A percentile compares a stretch with the other conserved stretches of the same genome.
Conservation (phyloP, 164 flowering plant species). For the Umbellularia californica region DNA sequence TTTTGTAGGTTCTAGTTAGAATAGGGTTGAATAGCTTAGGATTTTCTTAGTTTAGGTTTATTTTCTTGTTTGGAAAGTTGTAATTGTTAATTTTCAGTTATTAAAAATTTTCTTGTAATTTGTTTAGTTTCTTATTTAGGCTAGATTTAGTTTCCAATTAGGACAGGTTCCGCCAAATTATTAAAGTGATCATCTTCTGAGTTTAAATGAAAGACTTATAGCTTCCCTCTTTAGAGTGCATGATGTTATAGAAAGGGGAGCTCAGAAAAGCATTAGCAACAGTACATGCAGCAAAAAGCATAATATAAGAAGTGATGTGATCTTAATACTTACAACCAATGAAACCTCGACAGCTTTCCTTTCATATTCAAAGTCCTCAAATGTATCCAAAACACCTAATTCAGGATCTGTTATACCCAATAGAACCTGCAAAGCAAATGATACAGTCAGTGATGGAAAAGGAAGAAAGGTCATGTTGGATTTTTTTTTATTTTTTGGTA, state of each 20-base stretch:
- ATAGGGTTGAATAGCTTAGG: too few species aligned
- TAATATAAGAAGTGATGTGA: conserved; percentile 1
- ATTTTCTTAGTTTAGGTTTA: too few species aligned
- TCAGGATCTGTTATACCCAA: conserved; percentile 62
- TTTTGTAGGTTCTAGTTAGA: too few species aligned
- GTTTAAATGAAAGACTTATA: neutral
- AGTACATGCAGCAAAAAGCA: neutral
- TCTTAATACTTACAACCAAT: conserved; percentile 37
- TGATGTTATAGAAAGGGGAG: neutral
- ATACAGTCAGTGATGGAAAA: neutral
- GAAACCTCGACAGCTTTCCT: conserved; percentile 51
- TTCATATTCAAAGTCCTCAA: conserved; percentile 85
- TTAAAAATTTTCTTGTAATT: too few species aligned
- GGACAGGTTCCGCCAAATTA: too few species aligned
- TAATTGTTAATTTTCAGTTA: too few species aligned
- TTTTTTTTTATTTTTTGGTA: neutral
- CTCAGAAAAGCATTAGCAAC: neutral
- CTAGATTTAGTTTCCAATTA: too few species aligned
- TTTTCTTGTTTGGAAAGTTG: too few species aligned
- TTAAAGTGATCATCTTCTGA: too few species aligned
- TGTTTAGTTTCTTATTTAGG: too few species aligned
- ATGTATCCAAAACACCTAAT: conserved; percentile 55
- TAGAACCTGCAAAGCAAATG: conserved; percentile 48
- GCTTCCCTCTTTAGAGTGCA: neutral
- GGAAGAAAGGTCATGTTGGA: neutral